These are phyloP conservation scores for Trichoderma sp. DNA, from an alignment of 2,329 filamentous ascomycete species.

Conservation along the genomic window DNA sequence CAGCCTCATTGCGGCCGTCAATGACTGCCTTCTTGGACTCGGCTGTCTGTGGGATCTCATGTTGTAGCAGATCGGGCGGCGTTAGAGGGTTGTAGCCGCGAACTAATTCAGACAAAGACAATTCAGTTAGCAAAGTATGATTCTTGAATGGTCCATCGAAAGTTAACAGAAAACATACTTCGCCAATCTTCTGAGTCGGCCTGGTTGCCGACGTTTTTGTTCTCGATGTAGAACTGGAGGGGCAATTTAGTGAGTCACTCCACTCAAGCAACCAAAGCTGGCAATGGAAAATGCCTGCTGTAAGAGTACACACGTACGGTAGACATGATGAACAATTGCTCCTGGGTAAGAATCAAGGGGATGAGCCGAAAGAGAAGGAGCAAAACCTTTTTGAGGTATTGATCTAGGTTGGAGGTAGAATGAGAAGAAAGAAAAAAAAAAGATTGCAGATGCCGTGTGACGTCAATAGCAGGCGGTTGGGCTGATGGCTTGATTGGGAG, in stretches of 20 bases:
- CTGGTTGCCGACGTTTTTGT: constrained; percentile 77
- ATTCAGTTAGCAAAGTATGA: constrained; percentile 28
- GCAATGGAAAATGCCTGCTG: background rate
- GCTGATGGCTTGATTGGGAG: constrained; percentile 2
- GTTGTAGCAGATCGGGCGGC: constrained; percentile 90
- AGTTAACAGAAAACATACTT: constrained; percentile 57
- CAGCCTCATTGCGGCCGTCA: constrained; percentile 64
- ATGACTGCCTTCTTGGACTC: constrained; percentile 65
- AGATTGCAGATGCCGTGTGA: constrained; percentile 5
- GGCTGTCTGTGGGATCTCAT: constrained; percentile 74
- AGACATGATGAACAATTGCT: constrained; percentile 18
- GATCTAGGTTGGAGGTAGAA: background rate
- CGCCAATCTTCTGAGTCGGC: constrained; percentile 78
- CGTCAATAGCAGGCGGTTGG: constrained; percentile 18
- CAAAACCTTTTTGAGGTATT: background rate
- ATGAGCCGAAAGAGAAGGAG: background rate
- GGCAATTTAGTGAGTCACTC: constrained; percentile 23
- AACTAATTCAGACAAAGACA: constrained; percentile 52
- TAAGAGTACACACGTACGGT: constrained; percentile 12
- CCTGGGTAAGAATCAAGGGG: background rate
- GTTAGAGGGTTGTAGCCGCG: constrained; percentile 93
- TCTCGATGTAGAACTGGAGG: constrained; percentile 71
- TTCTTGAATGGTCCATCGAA: background rate
- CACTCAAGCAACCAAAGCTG: constrained; percentile 33
- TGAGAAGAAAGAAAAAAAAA: constrained; percentile 2